phyloP scores from a whole-genome alignment of 2,329 filamentous ascomycete genomes.

The Albifimbria verrucaria region DNA sequence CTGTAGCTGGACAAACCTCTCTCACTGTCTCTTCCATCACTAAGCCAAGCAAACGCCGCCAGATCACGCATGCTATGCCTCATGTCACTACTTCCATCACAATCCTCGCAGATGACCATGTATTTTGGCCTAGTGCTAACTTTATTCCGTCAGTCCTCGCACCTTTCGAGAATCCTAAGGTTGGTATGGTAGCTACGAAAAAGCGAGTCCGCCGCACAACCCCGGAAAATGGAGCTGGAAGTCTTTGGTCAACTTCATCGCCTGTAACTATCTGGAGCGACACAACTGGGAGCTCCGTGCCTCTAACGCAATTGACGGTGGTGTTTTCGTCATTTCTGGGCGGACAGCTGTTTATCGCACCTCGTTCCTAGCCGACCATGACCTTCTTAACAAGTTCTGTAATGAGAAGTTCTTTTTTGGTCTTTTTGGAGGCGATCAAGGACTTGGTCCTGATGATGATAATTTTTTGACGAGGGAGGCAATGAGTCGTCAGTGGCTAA shows the following conservation, averaged over 20 bases:
- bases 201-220: conserved; percentile 46
- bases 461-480: conserved; percentile 58
- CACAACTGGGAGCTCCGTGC: conserved; percentile 61
- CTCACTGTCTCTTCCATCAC: conserved; percentile 27
- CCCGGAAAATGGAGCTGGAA: conserved; percentile 21
- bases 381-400: conserved; percentile 41
- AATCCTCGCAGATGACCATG: conserved; percentile 50
- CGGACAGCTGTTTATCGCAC: conserved; percentile 52
- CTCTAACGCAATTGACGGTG: conserved; percentile 54
- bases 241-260: conserved; percentile 52
- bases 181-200: conserved; percentile 55
- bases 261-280: conserved; percentile 55
- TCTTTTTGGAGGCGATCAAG: conserved; percentile 24
- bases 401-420: conserved; percentile 49
- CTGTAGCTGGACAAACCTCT: conserved; percentile 8
- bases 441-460: conserved; percentile 53
- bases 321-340: conserved; percentile 56
- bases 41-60: conserved; percentile 44
- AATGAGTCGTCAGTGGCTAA: conserved; percentile 45
- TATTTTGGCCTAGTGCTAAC: conserved; percentile 40
- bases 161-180: conserved; percentile 37
- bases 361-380: conserved; percentile 39
- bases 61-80: conserved; percentile 39
- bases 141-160: conserved; percentile 42
- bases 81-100: conserved; percentile 37